Conservation (phyloP, 768 basidiomycete species). For the Sporobolomyces roseus region DNA sequence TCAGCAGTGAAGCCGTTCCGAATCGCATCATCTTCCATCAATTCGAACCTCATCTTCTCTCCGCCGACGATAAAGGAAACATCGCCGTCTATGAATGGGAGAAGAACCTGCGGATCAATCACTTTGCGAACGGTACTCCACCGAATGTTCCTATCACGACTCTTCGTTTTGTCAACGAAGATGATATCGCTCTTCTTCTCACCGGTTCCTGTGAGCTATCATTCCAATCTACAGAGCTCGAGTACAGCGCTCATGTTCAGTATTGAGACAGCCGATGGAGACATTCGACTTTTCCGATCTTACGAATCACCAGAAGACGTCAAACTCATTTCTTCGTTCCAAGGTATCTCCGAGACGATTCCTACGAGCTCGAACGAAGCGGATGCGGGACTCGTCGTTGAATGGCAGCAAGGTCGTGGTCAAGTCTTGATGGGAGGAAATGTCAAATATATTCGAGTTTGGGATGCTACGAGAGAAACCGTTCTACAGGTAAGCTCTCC, state of each 20-base stretch:
- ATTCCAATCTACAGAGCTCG: too few relatives aligned
- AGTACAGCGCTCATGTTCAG: too few relatives aligned
- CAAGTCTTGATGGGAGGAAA: conserved; percentile 87
- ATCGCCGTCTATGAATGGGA: conserved; percentile 96
- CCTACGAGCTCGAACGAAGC: conserved; percentile 59
- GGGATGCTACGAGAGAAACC: conserved; percentile 90
- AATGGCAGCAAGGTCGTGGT: conserved; percentile 88
- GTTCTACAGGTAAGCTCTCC: conserved; percentile 60
- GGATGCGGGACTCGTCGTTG: conserved; percentile 77
- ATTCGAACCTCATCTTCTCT: conserved; percentile 79
- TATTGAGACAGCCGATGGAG: conserved; percentile 95
- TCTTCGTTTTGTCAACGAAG: conserved; percentile 89
- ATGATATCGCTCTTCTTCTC: conserved; percentile 82
- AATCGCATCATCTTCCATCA: conserved; percentile 83
- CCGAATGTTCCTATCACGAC: conserved; percentile 65
- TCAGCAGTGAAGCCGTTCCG: conserved; percentile 50
- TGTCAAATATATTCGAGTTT: conserved; percentile 77
- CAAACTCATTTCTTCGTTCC: conserved; percentile 90
- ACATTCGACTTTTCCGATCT: conserved; percentile 84
- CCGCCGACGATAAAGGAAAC: conserved; percentile 79
- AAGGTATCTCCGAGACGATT: conserved; percentile 74
- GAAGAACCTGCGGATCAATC: conserved; percentile 66
- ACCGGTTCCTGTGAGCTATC: conserved; percentile 69
- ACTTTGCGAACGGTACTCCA: conserved; percentile 85
- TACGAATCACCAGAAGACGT: conserved; percentile 75